Conservation (phyloP, 805 yeast species). For the Phaffomyces opuntiae region DNA sequence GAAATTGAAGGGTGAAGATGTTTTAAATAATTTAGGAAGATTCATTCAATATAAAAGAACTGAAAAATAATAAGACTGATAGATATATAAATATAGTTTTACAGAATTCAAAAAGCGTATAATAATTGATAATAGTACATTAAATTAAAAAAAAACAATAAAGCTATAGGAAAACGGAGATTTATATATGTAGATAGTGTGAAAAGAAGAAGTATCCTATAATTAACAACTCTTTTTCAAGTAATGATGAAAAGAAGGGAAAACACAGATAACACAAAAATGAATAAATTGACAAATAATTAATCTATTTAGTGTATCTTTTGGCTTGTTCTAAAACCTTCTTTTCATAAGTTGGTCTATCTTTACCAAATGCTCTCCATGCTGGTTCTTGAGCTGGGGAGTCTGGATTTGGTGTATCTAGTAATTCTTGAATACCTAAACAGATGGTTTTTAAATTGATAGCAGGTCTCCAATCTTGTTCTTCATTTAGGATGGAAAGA, state of each 20-base stretch:
- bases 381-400: conserved; percentile 99
- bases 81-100: not conserved
- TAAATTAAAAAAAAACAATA: not conserved
- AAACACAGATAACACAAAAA: too few relatives aligned
- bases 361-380: conserved; percentile 75
- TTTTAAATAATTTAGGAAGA: conserved; percentile 56
- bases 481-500: conserved; percentile 85
- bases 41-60: conserved; percentile 69
- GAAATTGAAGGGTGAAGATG: conserved; percentile 61
- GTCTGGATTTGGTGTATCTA: conserved; percentile 85
- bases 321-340: conserved; percentile 78
- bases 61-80: conserved; percentile 25
- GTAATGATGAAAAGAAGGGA: not conserved
- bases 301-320: conserved; percentile 43
- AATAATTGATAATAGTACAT: not conserved
- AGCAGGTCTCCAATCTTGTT: conserved; percentile 98
- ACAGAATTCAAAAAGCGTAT: too few relatives aligned
- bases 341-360: conserved; percentile 61
- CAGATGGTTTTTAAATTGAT: conserved; percentile 84
- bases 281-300: too few relatives aligned
- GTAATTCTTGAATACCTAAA: conserved; percentile 85
- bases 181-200: not conserved
- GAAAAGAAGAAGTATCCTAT: too few relatives aligned
- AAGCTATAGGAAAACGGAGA: not conserved
- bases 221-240: not conserved